Percentiles rank a stretch among this genome's conserved stretches.
These are phyloP conservation scores for Neurospora sp. DNA, from an alignment of 495 filamentous ascomycete species.

Conservation along the genomic window DNA sequence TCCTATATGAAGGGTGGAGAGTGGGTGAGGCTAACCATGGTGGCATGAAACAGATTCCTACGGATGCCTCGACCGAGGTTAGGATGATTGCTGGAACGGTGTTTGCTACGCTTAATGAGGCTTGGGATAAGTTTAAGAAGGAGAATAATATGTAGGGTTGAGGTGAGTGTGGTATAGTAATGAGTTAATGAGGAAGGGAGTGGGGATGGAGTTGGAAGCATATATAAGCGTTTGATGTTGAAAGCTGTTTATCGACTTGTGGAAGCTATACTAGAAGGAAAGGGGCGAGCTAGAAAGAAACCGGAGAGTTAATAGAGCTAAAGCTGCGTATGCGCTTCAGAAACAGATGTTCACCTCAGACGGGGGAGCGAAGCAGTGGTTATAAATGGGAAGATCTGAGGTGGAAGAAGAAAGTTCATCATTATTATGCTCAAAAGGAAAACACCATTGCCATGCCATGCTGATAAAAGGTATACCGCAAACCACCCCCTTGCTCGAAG, in stretches of 20 bases:
- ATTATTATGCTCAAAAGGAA: neutral
- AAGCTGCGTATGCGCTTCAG: neutral
- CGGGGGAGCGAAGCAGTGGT: neutral
- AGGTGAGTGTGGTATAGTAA: no score
- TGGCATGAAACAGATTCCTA: conserved; percentile 53
- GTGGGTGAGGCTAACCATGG: no score
- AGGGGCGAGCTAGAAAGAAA: neutral
- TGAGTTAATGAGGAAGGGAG: neutral
- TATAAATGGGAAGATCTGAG: neutral
- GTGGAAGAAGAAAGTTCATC: neutral
- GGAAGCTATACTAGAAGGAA: neutral
- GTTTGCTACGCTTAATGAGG: conserved; percentile 89
- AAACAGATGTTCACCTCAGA: neutral
- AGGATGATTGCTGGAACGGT: conserved; percentile 85
- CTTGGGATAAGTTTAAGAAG: conserved; percentile 94
- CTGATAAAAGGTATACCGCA: neutral
- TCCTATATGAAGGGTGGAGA: no score
- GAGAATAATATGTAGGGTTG: conserved; percentile 81
- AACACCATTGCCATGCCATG: conserved; percentile 9
- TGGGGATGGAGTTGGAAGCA: neutral
- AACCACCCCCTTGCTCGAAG: neutral
- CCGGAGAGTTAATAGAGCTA: neutral
- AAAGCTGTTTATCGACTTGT: neutral
- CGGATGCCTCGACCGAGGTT: conserved; percentile 85
- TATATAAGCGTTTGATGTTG: neutral